A percentile compares a stretch with the other conserved stretches of the same genome.
Evolutionary conservation across 1,284 basidiomycete species (phyloP).

Genomic region (Macrocystidia cucumis): DNA sequence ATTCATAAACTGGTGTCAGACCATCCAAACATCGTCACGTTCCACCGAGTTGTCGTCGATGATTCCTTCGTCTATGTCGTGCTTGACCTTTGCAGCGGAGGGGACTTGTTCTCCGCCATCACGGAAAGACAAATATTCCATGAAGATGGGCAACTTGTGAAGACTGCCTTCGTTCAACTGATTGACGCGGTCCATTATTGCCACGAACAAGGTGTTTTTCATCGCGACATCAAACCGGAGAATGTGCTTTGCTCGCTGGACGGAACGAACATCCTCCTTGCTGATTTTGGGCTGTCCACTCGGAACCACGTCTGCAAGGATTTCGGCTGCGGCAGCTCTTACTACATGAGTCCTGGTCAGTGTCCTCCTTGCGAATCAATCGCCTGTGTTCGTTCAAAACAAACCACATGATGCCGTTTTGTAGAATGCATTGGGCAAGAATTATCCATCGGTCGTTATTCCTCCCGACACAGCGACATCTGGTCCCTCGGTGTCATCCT

Average conservation of each 20-base stretch:
- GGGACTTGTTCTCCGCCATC: conserved; percentile 45
- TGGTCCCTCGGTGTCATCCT: conserved; percentile 89
- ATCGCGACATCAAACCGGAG: conserved; percentile 87
- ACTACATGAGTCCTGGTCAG: conserved; percentile 77
- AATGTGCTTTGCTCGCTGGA: conserved; percentile 69
- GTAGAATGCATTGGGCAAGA: conserved; percentile 69
- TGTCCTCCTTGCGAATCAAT: conserved; percentile 6
- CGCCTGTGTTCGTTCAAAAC: too few species aligned
- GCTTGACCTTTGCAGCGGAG: conserved; percentile 55
- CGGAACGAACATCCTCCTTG: conserved; percentile 57
- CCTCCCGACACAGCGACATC: conserved; percentile 73
- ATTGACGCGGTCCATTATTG: conserved; percentile 74
- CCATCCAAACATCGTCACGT: conserved; percentile 72
- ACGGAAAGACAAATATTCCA: conserved; percentile 33
- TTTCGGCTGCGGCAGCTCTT: conserved; percentile 75
- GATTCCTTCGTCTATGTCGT: conserved; percentile 45
- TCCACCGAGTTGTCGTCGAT: conserved; percentile 66
- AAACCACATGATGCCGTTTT: conserved; percentile 9
- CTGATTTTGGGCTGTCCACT: conserved; percentile 85
- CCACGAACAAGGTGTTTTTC: conserved; percentile 67
- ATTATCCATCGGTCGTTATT: conserved; percentile 45
- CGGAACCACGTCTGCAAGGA: conserved; percentile 56
- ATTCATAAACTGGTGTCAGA: conserved; percentile 67
- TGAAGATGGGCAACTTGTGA: conserved; percentile 50
- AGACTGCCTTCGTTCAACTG: conserved; percentile 62